These are phyloP conservation scores for Phytophthora melonis DNA, from an alignment of 352 stramenopile genomes.

Conservation along the genomic window DNA sequence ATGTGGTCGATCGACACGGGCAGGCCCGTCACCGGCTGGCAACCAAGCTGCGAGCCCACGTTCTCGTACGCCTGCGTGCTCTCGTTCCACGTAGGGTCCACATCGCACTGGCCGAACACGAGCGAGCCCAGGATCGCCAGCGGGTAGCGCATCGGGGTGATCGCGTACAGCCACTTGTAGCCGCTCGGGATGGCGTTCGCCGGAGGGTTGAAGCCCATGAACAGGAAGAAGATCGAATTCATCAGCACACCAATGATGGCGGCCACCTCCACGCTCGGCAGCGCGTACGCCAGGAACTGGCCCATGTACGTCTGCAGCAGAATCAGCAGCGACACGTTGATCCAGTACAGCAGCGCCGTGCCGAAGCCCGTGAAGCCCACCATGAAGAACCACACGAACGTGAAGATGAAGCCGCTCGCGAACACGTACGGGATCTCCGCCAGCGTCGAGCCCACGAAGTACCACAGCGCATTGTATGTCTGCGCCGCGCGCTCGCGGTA, in stretches of 20 bases:
- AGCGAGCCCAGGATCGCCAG: constrained; percentile 25
- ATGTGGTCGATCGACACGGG: constrained; percentile 28
- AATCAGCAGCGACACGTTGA: constrained; percentile 29
- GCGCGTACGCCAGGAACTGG: constrained; percentile 31
- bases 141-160: constrained; percentile 43
- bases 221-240: constrained; percentile 36
- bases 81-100: constrained; percentile 36
- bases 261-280: constrained; percentile 28
- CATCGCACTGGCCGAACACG: constrained; percentile 38
- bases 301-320: constrained; percentile 43
- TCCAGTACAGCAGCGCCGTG: constrained; percentile 27
- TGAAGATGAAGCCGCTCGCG: constrained; percentile 32
- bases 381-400: constrained; percentile 33
- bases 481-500: constrained; percentile 22
- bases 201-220: constrained; percentile 45
- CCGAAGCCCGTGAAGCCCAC: constrained; percentile 44
- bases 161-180: constrained; percentile 42
- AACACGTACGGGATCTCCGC: constrained; percentile 36
- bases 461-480: constrained; percentile 27
- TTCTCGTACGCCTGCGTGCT: constrained; percentile 24
- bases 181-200: constrained; percentile 36
- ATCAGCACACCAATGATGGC: constrained; percentile 34
- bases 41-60: constrained; percentile 30
- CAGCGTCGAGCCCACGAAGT: constrained; percentile 22
- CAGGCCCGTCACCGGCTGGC: constrained; percentile 26